A percentile compares a stretch with the other conserved stretches of the same genome.
These are phyloP conservation scores for Bidens hawaiensis DNA, from an alignment of 140 eudicot species.

Conservation along the genomic window DNA sequence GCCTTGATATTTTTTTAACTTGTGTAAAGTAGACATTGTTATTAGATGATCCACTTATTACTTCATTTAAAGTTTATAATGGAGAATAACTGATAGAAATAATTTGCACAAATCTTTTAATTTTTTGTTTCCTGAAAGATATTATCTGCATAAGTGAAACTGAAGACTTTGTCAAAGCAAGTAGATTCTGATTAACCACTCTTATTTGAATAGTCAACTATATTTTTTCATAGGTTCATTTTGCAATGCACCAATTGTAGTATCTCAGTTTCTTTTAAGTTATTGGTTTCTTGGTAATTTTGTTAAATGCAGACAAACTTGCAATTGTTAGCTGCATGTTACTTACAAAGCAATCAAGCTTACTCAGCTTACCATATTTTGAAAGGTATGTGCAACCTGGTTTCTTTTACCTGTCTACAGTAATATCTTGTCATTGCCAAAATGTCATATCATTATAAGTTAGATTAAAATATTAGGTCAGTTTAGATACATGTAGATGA, in stretches of 20 bases:
- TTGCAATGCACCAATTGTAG: neutral
- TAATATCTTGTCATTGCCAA: neutral
- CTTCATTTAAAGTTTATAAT: neutral
- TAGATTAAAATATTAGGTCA: neutral
- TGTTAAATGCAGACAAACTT: conserved; percentile 59
- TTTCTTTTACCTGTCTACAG: conserved; percentile 11
- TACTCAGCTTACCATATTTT: conserved; percentile 83
- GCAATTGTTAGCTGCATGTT: conserved; percentile 87
- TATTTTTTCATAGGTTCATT: neutral
- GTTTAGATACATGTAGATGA: neutral
- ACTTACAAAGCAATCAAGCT: conserved; percentile 89
- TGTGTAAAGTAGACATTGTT: conserved; percentile 6
- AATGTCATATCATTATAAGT: neutral
- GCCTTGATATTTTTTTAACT: neutral
- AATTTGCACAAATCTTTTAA: neutral
- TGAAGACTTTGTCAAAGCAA: conserved; percentile 1
- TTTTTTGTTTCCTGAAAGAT: neutral
- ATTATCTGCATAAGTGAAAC: neutral
- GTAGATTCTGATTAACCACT: conserved; percentile 7
- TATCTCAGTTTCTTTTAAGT: neutral
- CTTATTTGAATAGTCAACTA: conserved; percentile 3
- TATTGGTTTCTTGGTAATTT: neutral
- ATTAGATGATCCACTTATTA: neutral
- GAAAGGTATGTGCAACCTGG: conserved; percentile 57
- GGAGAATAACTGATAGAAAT: neutral